phyloP scores from a whole-genome alignment of 768 basidiomycete genomes.

The Phaffia tasmanica region DNA sequence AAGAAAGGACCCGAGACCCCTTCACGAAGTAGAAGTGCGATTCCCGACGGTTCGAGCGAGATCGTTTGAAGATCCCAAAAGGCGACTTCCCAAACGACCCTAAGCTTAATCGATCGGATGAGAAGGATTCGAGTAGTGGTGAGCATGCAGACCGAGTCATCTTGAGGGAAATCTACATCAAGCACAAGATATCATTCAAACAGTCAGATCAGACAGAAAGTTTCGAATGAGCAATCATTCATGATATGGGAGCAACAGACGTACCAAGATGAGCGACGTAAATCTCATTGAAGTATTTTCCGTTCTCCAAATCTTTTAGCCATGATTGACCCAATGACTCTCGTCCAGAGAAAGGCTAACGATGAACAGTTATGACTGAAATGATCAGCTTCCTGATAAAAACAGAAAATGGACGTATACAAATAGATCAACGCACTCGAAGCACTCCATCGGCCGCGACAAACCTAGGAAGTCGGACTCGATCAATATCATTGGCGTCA shows the following conservation, averaged over 20 bases:
- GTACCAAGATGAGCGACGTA: conserved; percentile 89
- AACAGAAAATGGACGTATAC: conserved; percentile 3
- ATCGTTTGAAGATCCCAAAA: conserved; percentile 77
- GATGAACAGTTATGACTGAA: not conserved
- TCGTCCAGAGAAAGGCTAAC: conserved; percentile 71
- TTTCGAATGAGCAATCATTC: not conserved
- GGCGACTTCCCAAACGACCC: conserved; percentile 82
- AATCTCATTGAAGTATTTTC: conserved; percentile 65
- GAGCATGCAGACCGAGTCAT: conserved; percentile 53
- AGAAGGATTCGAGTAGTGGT: conserved; percentile 68
- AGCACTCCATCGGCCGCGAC: conserved; percentile 78
- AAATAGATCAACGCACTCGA: conserved; percentile 47
- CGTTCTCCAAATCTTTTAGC: conserved; percentile 89
- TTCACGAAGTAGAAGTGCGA: conserved; percentile 64
- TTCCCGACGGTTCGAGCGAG: conserved; percentile 78
- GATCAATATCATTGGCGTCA: conserved; percentile 78
- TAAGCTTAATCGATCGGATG: conserved; percentile 73
- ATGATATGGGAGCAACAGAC: conserved; percentile 29
- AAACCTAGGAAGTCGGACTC: conserved; percentile 75
- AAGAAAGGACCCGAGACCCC: conserved; percentile 42
- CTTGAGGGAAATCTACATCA: conserved; percentile 55
- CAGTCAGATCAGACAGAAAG: conserved; percentile 6
- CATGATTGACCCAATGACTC: conserved; percentile 92
- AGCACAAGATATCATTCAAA: conserved; percentile 7
- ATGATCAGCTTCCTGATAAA: not conserved